Base-by-base conservation (phyloP, 2,329 filamentous ascomycete genomes). In the Phoma sp. region DNA sequence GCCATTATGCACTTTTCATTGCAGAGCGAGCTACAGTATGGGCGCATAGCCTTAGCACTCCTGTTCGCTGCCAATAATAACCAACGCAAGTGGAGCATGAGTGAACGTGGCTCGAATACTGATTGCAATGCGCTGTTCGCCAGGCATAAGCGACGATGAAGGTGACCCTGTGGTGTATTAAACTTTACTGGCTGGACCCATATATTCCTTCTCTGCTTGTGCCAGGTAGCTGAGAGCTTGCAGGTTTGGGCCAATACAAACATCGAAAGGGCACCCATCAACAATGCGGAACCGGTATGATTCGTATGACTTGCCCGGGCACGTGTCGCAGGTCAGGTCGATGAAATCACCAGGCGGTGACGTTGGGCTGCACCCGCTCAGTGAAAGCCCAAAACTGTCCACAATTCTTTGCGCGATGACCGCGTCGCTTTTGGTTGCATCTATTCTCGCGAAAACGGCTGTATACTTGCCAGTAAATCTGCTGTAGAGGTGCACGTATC, bases 201-300 rank as follows among this genome's bases (percentile, higher is more conserved):
- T n/a, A n/a, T n/a, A n/a, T n/a, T n/a, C n/a, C n/a, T n/a, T 17
- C 15, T 4, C 33, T 34, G 40, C 42, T 20, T 20, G 25, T 25
- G 18, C 36, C 42, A 39, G 30, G 36, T 26, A 21, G 23, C 15
- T 25, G 18, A 12, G 29, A 47, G 18, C 18, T 10, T 30, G 38
- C 38, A 46, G 45, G 32, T 15, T 50, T 28, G 12, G 10, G 25
- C 38, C 38, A 42, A 30, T 30, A 20, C 23, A 29, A 42, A 54
- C 15, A 48, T 57, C 54, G 26, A 54, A 57, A 15, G 10, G 45
- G 36, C 46, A 25, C 21, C 30, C 40, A 32, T 47, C 23, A 10
- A 50, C 42, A 26, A 54, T 30, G 14, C 38, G 49, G 40, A 54
- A 54, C 7, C 40, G 54, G 42, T 42, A 45, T 20, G 30, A 3